Evolutionary conservation across 768 basidiomycete genomes (phyloP), one percentile per base, ranked within the genome.

Genomic region (Termitomyces sp.): DNA sequence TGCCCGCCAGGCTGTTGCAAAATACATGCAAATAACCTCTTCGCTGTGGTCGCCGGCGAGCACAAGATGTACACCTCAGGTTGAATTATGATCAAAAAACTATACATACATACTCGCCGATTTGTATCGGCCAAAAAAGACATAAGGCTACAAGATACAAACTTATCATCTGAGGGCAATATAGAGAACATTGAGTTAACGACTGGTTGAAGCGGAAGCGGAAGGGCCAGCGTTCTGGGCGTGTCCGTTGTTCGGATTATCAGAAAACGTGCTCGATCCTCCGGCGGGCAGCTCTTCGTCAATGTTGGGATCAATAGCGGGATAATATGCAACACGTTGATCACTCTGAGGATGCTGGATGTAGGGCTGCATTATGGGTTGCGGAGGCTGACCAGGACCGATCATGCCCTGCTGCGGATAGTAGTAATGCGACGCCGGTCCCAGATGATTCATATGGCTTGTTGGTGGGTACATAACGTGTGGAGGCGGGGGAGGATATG

Each of bases 221-320:
- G 61, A 56, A 15, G 59, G 50, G 20, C 48, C 61, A 20, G 35
- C 20, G 8, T 42, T 56, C 18, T 55, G 57, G 33, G 16, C 20
- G 28, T 64, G 59, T 55, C 28, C 57, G 4, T 58, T 20, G n/a
- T 22, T 57, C 7, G 48, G 20, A 35, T 48, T 57, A 18, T 44
- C 46, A 15, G 63, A 24, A 42, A 60, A 66, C 5, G 52, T 24
- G 22, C 54, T 53, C 4, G 61, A 20, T 42, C 54, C 54, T 12
- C 62, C 60, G 3, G 58, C 45, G 12, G 68, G 46, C 15, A 60
- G n/a, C 49, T 62, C 60, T 45, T 64, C 63, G 32, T 69, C 69
- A 44, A 72, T 69, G 51, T 67, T 69, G 18, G 78, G 76, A 63
- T 79, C 78, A 52, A 79, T 77, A 15, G 73, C 71, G 1, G 78